Conservation (phyloP, 2,329 filamentous ascomycete genomes). For the Xylariaceae sp. region DNA sequence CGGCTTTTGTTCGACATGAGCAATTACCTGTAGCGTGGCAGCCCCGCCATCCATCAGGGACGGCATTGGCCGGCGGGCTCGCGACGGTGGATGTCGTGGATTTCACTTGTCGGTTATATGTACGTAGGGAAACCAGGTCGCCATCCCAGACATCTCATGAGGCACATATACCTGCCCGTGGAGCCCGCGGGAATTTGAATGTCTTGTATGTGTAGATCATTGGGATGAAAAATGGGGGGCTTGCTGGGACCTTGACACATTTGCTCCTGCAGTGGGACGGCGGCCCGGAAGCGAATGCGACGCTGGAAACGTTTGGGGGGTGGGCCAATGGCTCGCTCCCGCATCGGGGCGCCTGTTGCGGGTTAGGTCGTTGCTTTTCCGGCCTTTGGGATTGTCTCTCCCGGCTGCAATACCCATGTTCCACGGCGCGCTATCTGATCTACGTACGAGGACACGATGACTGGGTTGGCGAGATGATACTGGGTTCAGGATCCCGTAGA, state of each 20-base stretch:
- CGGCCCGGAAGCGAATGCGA: slow-evolving; percentile 22
- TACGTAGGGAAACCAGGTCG: slow-evolving; percentile 8
- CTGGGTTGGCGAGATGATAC: slow-evolving; percentile 5
- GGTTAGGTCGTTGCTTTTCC: slow-evolving; percentile 16
- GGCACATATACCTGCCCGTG: slow-evolving; percentile 18
- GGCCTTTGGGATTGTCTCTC: not conserved
- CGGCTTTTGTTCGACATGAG: not conserved
- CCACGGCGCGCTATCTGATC: slow-evolving; percentile 2
- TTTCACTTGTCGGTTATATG: not conserved
- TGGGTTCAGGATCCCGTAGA: not conserved
- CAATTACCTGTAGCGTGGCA: not conserved
- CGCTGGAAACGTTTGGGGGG: slow-evolving; percentile 14
- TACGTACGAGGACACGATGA: not conserved
- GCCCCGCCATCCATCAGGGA: not conserved
- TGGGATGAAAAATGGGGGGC: slow-evolving; percentile 3
- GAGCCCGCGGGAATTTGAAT: slow-evolving; percentile 9
- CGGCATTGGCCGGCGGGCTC: not conserved
- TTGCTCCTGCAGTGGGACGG: slow-evolving; percentile 14
- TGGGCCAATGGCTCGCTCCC: slow-evolving; percentile 7
- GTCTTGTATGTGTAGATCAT: slow-evolving; percentile 16
- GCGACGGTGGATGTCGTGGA: not conserved
- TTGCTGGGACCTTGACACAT: slow-evolving; percentile 3
- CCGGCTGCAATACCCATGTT: slow-evolving; percentile 6
- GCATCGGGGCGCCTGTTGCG: slow-evolving; percentile 17
- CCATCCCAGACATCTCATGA: not conserved